Evolutionary conservation across 148 eudicot genomes (phyloP), one percentile per base, ranked within the genome.

Genomic region (Nepenthes mirabilis): DNA sequence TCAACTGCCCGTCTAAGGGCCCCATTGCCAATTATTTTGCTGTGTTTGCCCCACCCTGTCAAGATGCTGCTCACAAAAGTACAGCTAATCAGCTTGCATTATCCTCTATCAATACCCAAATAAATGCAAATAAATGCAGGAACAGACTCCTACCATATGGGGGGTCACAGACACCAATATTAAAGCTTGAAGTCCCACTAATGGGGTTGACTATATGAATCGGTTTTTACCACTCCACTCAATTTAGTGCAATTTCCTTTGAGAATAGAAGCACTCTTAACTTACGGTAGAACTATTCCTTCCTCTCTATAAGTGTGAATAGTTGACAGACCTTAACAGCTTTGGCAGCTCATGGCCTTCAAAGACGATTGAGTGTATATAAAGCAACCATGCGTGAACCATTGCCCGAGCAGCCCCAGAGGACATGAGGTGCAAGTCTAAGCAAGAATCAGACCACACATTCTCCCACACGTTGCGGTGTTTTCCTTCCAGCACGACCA

Each of bases 11-110:
- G 81, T 71, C 75, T 93, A 12, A 91, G 77, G 0, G 95, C 70
- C 40, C 94, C 84, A 43, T 91, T 96, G 1, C 98, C 98, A 1
- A 80, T 84, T 8, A 91, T 88, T 74, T 91, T 91, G 85, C 98
- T 91, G 75, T 91, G 98, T 62, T 91, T 91, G 69, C 98, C 98
- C 98, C 96, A 91, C 8, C 98, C 98, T 0, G 98, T 91, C 64
- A 91, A 66, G 56, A 91, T 91, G 82, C 98, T 91, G 88, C 66
- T 68, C 56, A 48, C 32, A 11, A 37, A 55, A 37, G 9, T 14
- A 37, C 14, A 51, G 1, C 55, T 56, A 34, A 33, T 43, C 43
- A 23, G 34, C 56, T 35, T 34, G n/a, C 6, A 43, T 35, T 23
- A 1, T 7, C 36, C 1, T 23, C 14, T 53, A 67, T 70, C 61